A percentile compares a stretch with the other conserved stretches of the same genome.
Conservation (phyloP, 352 stramenopile genomes). For the Globisporangium perplexum region DNA sequence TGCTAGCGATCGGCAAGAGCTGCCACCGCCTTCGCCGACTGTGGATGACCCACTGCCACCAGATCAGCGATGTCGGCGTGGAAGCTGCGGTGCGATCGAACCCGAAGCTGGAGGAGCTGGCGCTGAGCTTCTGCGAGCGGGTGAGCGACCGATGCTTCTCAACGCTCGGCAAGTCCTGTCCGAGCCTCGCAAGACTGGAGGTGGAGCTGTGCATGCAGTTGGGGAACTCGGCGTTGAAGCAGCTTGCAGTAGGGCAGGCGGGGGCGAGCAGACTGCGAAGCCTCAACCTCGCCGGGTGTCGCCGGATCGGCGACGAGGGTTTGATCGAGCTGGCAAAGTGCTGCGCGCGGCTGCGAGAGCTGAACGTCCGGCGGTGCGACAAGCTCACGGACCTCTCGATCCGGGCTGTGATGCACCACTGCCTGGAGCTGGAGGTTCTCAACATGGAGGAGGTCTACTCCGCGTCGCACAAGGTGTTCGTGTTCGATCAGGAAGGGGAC, state of each 20-base stretch:
- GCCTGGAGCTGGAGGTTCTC: slow-evolving; percentile 66
- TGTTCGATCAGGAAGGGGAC: slow-evolving; percentile 82
- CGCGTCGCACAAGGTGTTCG: slow-evolving; percentile 69
- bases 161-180: slow-evolving; percentile 43
- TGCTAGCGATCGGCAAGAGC: slow-evolving; percentile 42
- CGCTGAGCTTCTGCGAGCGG: slow-evolving; percentile 57
- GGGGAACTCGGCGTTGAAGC: slow-evolving; percentile 43
- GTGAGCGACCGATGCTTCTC: slow-evolving; percentile 62
- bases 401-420: slow-evolving; percentile 76
- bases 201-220: slow-evolving; percentile 65
- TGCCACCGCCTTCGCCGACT: slow-evolving; percentile 49
- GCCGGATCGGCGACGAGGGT: slow-evolving; percentile 72
- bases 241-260: slow-evolving; percentile 35
- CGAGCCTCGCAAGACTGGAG: slow-evolving; percentile 34
- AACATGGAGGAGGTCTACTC: slow-evolving; percentile 79
- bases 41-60: slow-evolving; percentile 47
- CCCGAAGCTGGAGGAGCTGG: slow-evolving; percentile 44
- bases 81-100: slow-evolving; percentile 53
- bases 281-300: slow-evolving; percentile 78
- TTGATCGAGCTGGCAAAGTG: slow-evolving; percentile 57
- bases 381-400: slow-evolving; percentile 78
- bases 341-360: slow-evolving; percentile 47
- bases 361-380: slow-evolving; percentile 81
- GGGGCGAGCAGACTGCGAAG: slow-evolving; percentile 43
- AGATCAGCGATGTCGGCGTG: slow-evolving; percentile 75